A percentile compares a stretch with the other conserved stretches of the same genome.
These are phyloP conservation scores for Epichloe coenophiala DNA, from an alignment of 2,329 filamentous ascomycete genomes.

Conservation along the genomic window DNA sequence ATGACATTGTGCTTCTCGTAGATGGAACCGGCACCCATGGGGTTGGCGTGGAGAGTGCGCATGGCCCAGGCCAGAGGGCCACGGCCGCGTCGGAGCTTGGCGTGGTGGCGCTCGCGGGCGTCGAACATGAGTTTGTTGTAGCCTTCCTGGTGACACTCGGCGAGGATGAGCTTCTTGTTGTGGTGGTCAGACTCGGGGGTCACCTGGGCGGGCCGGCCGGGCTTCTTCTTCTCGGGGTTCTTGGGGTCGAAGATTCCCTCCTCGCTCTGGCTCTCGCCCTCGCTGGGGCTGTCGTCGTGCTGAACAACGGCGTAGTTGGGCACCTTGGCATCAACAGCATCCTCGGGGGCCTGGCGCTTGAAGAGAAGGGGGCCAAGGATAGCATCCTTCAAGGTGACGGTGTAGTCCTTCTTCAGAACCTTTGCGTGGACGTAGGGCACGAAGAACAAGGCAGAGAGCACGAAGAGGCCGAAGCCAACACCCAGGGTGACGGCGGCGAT, in stretches of 20 bases:
- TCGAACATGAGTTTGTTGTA: slow-evolving; percentile 51
- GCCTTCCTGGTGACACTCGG: slow-evolving; percentile 33
- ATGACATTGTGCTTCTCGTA: slow-evolving; percentile 63
- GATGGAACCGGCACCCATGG: slow-evolving; percentile 55
- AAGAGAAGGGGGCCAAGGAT: slow-evolving; percentile 51
- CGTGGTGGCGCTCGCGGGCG: slow-evolving; percentile 44
- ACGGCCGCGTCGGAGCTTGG: slow-evolving; percentile 44
- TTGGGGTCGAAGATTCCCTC: slow-evolving; percentile 14
- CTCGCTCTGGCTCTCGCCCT: slow-evolving; percentile 13
- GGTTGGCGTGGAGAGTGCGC: slow-evolving; percentile 62
- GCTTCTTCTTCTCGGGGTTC: slow-evolving; percentile 1
- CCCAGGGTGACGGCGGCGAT: slow-evolving; percentile 55
- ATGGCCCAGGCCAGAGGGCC: slow-evolving; percentile 75
- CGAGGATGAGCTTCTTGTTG: slow-evolving; percentile 29
- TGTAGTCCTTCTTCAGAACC: slow-evolving; percentile 55
- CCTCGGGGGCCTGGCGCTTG: slow-evolving; percentile 40
- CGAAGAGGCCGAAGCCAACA: slow-evolving; percentile 42
- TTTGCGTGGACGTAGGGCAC: slow-evolving; percentile 54
- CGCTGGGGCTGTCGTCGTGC: slow-evolving; percentile 35
- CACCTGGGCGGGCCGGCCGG: slow-evolving; percentile 4
- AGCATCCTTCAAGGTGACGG: slow-evolving; percentile 49
- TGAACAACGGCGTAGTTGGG: slow-evolving; percentile 71
- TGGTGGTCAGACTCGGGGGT: slow-evolving; percentile 24
- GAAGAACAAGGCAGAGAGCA: slow-evolving; percentile 56
- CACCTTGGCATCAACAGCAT: slow-evolving; percentile 41